phyloP scores from a whole-genome alignment of 129 eudicot species.

The Pulicaria dysenterica region DNA sequence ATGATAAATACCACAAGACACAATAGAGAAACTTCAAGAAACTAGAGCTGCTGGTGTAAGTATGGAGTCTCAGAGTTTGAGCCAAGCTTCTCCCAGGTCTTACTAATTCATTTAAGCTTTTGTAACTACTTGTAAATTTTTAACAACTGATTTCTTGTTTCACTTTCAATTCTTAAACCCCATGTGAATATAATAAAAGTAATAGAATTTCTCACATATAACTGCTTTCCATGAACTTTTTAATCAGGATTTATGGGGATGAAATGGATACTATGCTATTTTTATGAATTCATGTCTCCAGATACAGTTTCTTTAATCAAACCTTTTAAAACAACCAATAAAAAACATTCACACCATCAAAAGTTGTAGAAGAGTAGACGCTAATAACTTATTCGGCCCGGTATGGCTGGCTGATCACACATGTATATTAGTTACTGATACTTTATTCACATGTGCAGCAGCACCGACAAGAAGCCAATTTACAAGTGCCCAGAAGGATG shows the following conservation, averaged over 20 bases:
- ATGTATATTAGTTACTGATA: not conserved
- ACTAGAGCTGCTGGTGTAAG: not conserved
- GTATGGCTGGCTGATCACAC: not conserved
- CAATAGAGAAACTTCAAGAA: conserved; percentile 17
- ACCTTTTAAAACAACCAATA: too few relatives aligned
- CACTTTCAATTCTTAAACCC: conserved; percentile 1
- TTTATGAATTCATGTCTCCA: too few relatives aligned
- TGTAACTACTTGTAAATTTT: not conserved
- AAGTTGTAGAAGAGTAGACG: too few relatives aligned
- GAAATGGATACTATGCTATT: too few relatives aligned
- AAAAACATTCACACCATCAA: too few relatives aligned
- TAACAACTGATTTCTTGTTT: not conserved
- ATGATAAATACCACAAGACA: conserved; percentile 19
- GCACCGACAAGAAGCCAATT: conserved; percentile 36
- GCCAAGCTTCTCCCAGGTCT: conserved; percentile 31
- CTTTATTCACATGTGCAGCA: conserved; percentile 20
- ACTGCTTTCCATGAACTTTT: too few relatives aligned
- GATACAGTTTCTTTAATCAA: too few relatives aligned
- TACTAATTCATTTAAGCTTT: not conserved
- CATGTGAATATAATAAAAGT: not conserved
- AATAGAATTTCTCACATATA: not conserved
- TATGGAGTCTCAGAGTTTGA: conserved; percentile 34
- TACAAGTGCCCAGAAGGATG: conserved; percentile 41
- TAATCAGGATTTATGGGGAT: too few relatives aligned
- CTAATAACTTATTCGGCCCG: too few relatives aligned